Conservation (phyloP, 2,329 filamentous ascomycete genomes). For the Neurospora sp. region DNA sequence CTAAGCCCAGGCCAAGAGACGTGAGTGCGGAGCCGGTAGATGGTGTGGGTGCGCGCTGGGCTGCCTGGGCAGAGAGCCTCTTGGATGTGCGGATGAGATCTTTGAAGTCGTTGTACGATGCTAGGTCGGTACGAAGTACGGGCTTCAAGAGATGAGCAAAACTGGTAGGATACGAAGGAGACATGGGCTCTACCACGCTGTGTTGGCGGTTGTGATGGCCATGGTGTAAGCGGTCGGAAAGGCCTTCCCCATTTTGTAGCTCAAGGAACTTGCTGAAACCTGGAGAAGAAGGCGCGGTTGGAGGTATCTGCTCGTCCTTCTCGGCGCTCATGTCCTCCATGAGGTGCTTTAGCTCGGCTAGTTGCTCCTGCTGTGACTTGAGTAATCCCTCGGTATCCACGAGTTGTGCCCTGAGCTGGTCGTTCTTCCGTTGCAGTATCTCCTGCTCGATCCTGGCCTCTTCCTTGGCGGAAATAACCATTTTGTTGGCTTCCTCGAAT, state of each 20-base stretch:
- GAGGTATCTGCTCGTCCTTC: constrained; percentile 59
- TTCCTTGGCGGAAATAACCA: constrained; percentile 87
- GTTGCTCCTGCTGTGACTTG: constrained; percentile 83
- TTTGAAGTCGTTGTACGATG: constrained; percentile 76
- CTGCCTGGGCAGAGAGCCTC: constrained; percentile 35
- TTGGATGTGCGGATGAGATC: constrained; percentile 62
- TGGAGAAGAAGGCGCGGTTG: constrained; percentile 76
- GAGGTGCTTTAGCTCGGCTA: constrained; percentile 81
- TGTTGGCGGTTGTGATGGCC: constrained; percentile 12
- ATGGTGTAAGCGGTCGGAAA: constrained; percentile 24
- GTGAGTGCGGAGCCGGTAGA: constrained; percentile 27
- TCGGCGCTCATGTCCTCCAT: constrained; percentile 78
- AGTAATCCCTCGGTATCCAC: constrained; percentile 79
- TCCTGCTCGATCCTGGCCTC: constrained; percentile 82
- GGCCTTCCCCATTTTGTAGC: constrained; percentile 32
- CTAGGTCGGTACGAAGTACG: constrained; percentile 71
- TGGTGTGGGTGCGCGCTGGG: constrained; percentile 57
- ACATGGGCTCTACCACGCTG: constrained; percentile 32
- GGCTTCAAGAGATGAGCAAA: constrained; percentile 78
- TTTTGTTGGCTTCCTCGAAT: constrained; percentile 98
- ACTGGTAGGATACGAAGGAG: constrained; percentile 53
- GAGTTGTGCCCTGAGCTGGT: constrained; percentile 76
- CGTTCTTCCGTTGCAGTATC: constrained; percentile 69
- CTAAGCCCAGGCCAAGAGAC: constrained; percentile 29
- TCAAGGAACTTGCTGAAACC: constrained; percentile 59